phyloP scores from a whole-genome alignment of 441 rosid species.

The Erodium chrysanthum region DNA sequence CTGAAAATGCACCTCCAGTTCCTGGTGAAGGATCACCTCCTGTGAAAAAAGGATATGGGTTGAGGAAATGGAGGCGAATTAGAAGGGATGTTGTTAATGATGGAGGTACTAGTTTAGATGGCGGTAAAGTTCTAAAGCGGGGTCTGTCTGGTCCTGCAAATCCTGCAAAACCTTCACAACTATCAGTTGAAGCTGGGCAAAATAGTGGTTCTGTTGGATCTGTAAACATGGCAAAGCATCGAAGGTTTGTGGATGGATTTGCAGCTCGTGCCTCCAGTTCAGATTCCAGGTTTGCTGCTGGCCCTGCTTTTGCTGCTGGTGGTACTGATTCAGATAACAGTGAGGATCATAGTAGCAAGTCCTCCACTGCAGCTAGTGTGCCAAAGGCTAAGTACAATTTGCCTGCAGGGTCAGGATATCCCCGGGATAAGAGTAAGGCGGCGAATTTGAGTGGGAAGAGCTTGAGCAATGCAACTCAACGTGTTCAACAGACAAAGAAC shows the following conservation, averaged over 20 bases:
- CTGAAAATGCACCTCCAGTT: slow-evolving; percentile 17
- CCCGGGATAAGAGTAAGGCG: slow-evolving; percentile 35
- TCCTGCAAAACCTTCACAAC: slow-evolving; percentile 26
- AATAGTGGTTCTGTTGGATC: slow-evolving; percentile 29
- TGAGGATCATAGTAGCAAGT: slow-evolving; percentile 64
- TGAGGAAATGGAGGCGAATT: slow-evolving; percentile 65
- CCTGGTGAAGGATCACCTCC: slow-evolving; percentile 23
- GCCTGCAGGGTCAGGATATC: slow-evolving; percentile 29
- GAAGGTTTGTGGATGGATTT: slow-evolving; percentile 29
- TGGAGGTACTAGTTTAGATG: slow-evolving; percentile 26
- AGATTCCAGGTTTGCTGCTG: slow-evolving; percentile 44
- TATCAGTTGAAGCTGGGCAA: slow-evolving; percentile 19
- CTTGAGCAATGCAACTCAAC: slow-evolving; percentile 31
- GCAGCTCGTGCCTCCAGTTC: slow-evolving; percentile 25
- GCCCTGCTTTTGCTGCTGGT: slow-evolving; percentile 37
- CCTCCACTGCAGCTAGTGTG: slow-evolving; percentile 68
- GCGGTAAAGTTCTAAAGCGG: slow-evolving; percentile 43
- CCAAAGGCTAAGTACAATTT: slow-evolving; percentile 40
- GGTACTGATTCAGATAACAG: slow-evolving; percentile 59
- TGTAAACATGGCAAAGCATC: slow-evolving; percentile 24
- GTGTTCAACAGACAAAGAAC: slow-evolving; percentile 39
- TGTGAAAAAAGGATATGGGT: slow-evolving; percentile 42
- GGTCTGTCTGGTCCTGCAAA: slow-evolving; percentile 34
- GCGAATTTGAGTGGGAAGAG: slow-evolving; percentile 41
- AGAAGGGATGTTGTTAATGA: slow-evolving; percentile 48